phyloP scores from a whole-genome alignment of 164 flowering plant genomes.

The Annona squamosa region DNA sequence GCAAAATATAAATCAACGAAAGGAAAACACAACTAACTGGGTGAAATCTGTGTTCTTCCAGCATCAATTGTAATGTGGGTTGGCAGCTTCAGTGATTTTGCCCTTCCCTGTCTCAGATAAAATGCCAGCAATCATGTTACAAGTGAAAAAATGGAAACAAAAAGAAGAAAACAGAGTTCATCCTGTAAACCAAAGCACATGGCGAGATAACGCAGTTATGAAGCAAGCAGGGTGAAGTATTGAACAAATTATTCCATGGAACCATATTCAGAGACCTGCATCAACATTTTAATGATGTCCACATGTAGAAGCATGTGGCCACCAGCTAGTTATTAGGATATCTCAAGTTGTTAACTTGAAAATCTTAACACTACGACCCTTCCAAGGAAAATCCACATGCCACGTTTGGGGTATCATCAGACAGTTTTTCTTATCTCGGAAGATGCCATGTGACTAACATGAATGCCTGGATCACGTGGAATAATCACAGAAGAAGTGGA shows the following conservation, averaged over 20 bases:
- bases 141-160: not conserved
- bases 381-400: not conserved
- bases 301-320: not conserved
- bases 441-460: not conserved
- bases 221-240: not conserved
- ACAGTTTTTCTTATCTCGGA: too few species aligned
- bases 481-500: too few species aligned
- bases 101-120: constrained; percentile 52
- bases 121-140: not conserved
- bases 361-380: not conserved
- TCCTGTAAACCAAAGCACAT: not conserved
- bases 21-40: constrained; percentile 45
- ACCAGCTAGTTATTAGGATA: not conserved
- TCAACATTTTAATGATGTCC: not conserved
- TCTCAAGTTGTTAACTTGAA: not conserved
- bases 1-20: not conserved
- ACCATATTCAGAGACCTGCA: not conserved
- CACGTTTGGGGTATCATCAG: not conserved
- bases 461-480: not conserved
- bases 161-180: not conserved
- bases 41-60: constrained; percentile 98
- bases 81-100: constrained; percentile 74
- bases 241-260: not conserved
- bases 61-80: constrained; percentile 96
- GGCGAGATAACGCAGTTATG: not conserved